Conservation (phyloP, 2,329 filamentous ascomycete species). For the Ceratocystis huliohia region DNA sequence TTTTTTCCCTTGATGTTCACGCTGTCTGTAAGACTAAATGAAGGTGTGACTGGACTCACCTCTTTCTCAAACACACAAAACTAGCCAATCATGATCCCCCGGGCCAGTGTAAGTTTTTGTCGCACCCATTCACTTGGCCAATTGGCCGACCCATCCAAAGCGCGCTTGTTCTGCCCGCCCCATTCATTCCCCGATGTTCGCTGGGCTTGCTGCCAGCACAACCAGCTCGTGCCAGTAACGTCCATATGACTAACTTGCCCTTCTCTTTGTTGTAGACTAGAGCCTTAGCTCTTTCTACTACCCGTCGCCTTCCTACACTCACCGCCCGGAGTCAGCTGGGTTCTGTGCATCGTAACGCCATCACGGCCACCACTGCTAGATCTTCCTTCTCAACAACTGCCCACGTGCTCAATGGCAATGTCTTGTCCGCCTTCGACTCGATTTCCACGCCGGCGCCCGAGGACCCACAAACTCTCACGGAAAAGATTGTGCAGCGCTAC, state of each 20-base stretch:
- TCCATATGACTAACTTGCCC: not conserved
- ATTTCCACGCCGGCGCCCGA: conserved; percentile 13
- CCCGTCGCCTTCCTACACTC: conserved; percentile 14
- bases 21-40: not conserved
- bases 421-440: conserved; percentile 12
- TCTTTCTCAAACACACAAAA: not conserved
- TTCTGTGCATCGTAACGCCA: conserved; percentile 5
- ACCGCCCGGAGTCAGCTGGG: not conserved
- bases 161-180: not conserved
- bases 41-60: not conserved
- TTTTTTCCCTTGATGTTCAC: not conserved
- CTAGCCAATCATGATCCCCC: conserved; percentile 16
- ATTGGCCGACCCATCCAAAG: not conserved
- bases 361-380: not conserved
- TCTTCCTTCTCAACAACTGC: conserved; percentile 21
- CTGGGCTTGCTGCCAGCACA: not conserved
- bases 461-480: conserved; percentile 65
- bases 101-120: conserved; percentile 19
- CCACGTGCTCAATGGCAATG: conserved; percentile 17
- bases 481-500: conserved; percentile 83
- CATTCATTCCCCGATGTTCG: not conserved
- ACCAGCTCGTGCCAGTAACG: not conserved
- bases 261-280: not conserved
- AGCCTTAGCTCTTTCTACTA: conserved; percentile 15
- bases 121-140: not conserved